Evolutionary conservation across 2,329 filamentous ascomycete genomes (phyloP).

Genomic region (Alternaria solani): DNA sequence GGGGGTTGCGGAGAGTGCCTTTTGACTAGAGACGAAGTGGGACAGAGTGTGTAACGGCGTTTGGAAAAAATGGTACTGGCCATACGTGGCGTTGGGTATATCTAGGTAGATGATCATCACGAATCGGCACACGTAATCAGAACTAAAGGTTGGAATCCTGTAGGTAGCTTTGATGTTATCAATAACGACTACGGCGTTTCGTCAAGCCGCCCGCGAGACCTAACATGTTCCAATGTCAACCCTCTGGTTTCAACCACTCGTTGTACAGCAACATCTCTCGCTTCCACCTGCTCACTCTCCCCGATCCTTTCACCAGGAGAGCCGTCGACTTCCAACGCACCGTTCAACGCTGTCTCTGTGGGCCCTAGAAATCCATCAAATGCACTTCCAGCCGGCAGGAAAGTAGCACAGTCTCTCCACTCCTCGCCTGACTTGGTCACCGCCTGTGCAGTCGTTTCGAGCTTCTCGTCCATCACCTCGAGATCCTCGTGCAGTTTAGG

Average conservation of each 20-base stretch:
- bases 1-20: constrained; percentile 73
- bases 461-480: neutral
- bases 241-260: neutral
- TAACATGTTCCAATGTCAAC: neutral
- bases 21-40: constrained; percentile 70
- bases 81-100: neutral
- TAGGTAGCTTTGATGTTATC: neutral
- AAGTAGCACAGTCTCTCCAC: neutral
- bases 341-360: neutral
- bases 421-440: neutral
- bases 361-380: neutral
- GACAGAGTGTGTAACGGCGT: neutral
- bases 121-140: neutral
- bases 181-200: neutral
- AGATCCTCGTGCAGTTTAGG: neutral
- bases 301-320: neutral
- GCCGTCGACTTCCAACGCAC: neutral
- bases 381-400: neutral
- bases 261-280: neutral
- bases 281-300: neutral
- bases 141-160: neutral
- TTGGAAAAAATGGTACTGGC: neutral
- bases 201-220: neutral
- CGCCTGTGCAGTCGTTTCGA: neutral
- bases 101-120: neutral